Base-by-base conservation (phyloP, 108 stramenopile genomes). In the Cyclotella kingstonii region DNA sequence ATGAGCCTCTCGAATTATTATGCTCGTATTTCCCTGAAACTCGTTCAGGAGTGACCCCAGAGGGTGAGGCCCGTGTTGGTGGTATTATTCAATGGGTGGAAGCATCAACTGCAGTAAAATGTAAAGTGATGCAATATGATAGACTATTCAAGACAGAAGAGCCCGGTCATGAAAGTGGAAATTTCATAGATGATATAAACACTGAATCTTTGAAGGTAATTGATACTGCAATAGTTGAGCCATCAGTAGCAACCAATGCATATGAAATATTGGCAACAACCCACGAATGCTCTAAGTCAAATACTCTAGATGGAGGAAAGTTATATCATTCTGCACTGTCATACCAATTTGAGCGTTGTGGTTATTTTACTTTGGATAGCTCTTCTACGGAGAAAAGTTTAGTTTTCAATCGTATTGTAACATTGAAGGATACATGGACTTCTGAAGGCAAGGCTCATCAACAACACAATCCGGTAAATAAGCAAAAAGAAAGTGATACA, bases 1-100 rank as follows among this genome's bases (percentile, higher is more conserved):
- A 81, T 21, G 87, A 89, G 52, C 87, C 86, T 1, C 55, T 81
- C 28, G 90, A 87, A 63, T 66, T 93, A 11, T 47, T 76, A 23
- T 96, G 95, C 59, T 75, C 81, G 5, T 80, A 82, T 30, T 78
- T 80, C 54, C 87, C 85, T 22, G 85, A 87, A 42, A 93, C 92
- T 26, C 71, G 90, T 11, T 81, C 86, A n/a, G 95, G 95, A 5
- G 77, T 76, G 7, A 88, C 89, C 5, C 88, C 90, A 17, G 86
- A 88, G 42, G 89, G 86, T 11, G 78, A 82, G 83, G 71, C 77
- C 38, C 82, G 89, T 22, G 90, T 89, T 23, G 83, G 89, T 60
- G 95, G 95, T 31, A 96, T 96, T 26, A 88, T 96, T 25, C 95
- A 96, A 51, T 96, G 95, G 95, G 86, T 96, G 0, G 83, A 87